Evolutionary conservation across 1,284 basidiomycete genomes (phyloP), one percentile per base, ranked within the genome.

Genomic region (Melampsora americana): DNA sequence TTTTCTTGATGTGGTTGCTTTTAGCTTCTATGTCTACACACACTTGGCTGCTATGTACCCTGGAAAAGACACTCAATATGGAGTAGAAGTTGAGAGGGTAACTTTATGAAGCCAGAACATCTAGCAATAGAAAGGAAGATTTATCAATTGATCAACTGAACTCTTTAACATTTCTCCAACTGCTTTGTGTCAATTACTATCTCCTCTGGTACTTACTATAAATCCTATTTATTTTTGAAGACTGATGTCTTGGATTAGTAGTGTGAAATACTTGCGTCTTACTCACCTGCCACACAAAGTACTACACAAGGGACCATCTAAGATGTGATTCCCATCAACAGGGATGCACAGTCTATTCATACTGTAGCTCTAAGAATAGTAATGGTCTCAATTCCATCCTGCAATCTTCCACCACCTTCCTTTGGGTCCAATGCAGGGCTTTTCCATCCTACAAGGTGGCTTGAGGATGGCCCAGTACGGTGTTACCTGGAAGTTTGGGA

Each of bases 301-400:
- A 84, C 92, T 61, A 87, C 91, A 20, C 88, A 90, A 5, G 90
- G 91, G 5, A 89, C 86, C 1, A 85, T 87, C 79, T 90, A 92
- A 79, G 90, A 92, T 79, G 85, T 88, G 69, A 85, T 93, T n/a
- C 92, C 92, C 46, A n/a, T 48, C 46, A 48, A n/a, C 46, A n/a
- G 46, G n/a, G 2, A 48, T 9, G 87, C 87, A 0, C 78, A 79
- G 32, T 77, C 79, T 62, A 84, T 86, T 67, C 82, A 82, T 59
- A 82, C 90, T 69, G 84, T 85, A 79, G 85, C 85, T 78, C 86
- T 87, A 69, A 88, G 90, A 78, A 86, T 87, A 73, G 84, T 90
- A 79, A 86, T 85, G 12, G 85, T 90, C 59, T 88, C 88, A 5
- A 87, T 90, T 73, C 85, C 86, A 81, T 86, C 87, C 16, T 85